A percentile compares a stretch with the other conserved stretches of the same genome.
Conservation (phyloP, 306 rosid genomes). For the Prunus mongolica region DNA sequence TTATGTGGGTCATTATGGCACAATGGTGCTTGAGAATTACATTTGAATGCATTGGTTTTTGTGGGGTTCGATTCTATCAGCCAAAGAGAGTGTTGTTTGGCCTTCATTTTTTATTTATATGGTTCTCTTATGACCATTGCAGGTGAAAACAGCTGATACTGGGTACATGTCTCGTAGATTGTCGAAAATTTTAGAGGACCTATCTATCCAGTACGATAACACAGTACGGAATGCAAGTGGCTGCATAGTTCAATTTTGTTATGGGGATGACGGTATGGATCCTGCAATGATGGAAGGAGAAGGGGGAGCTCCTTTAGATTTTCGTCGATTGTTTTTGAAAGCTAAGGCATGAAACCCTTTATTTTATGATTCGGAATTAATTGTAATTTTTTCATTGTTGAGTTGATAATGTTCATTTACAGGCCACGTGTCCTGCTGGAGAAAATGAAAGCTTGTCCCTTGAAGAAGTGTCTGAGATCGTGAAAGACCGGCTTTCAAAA, state of each 20-base stretch:
- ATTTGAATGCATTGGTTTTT: neutral
- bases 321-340: slow-evolving; percentile 65
- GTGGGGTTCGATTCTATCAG: slow-evolving; percentile 1
- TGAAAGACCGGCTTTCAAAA: slow-evolving; percentile 56
- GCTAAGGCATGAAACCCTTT: slow-evolving; percentile 55
- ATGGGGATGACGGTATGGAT: slow-evolving; percentile 98
- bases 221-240: slow-evolving; percentile 82
- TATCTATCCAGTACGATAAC: slow-evolving; percentile 75
- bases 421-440: slow-evolving; percentile 75
- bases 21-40: neutral
- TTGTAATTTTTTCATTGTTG: slow-evolving; percentile 3
- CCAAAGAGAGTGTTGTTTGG: neutral
- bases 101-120: slow-evolving; percentile 6
- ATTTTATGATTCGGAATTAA: slow-evolving; percentile 15
- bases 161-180: slow-evolving; percentile 97
- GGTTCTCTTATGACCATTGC: slow-evolving; percentile 25
- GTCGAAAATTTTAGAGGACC: slow-evolving; percentile 81
- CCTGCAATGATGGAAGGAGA: slow-evolving; percentile 92
- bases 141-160: slow-evolving; percentile 98
- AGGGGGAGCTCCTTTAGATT: slow-evolving; percentile 80
- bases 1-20: neutral
- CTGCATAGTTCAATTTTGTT: slow-evolving; percentile 72
- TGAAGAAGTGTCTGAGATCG: slow-evolving; percentile 45
- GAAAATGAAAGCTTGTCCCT: slow-evolving; percentile 56
- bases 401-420: slow-evolving; percentile 1